phyloP scores from a whole-genome alignment of 805 yeast species.

The Yarrowia bubula region DNA sequence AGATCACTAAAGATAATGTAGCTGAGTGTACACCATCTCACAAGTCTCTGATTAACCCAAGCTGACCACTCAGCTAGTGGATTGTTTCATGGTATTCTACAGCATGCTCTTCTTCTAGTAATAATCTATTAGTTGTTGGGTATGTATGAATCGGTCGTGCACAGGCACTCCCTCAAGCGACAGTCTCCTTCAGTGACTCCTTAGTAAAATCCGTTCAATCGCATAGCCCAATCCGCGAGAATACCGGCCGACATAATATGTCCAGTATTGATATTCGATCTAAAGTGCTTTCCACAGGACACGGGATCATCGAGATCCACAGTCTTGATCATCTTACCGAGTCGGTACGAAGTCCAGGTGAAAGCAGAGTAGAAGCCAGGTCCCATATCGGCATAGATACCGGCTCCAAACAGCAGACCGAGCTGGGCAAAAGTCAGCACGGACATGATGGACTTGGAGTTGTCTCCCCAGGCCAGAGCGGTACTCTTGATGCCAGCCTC shows the following conservation, averaged over 20 bases:
- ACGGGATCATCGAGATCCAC: conserved; percentile 79
- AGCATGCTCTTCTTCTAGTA: no score
- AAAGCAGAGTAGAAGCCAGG: conserved; percentile 74
- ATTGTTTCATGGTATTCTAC: no score
- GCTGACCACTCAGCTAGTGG: no score
- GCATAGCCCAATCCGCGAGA: conserved; percentile 41
- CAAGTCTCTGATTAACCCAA: no score
- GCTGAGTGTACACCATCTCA: no score
- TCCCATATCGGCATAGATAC: conserved; percentile 74
- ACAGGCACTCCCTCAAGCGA: background rate
- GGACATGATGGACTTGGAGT: conserved; percentile 66
- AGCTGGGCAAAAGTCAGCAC: conserved; percentile 68
- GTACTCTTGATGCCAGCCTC: conserved; percentile 92
- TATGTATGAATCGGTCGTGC: no score
- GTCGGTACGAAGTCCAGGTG: conserved; percentile 63
- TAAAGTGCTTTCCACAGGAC: conserved; percentile 80
- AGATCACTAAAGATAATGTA: no score
- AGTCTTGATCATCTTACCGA: conserved; percentile 62
- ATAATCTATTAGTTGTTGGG: no score
- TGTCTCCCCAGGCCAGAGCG: conserved; percentile 90
- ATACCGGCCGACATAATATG: conserved; percentile 41
- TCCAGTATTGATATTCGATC: conserved; percentile 68
- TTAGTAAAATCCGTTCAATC: conserved; percentile 32
- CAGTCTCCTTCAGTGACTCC: background rate
- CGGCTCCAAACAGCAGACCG: conserved; percentile 62